Percentiles rank a stretch among this genome's conserved stretches.
These are phyloP conservation scores for Termitomyces titanicus DNA, from an alignment of 768 basidiomycete species.

Conservation along the genomic window DNA sequence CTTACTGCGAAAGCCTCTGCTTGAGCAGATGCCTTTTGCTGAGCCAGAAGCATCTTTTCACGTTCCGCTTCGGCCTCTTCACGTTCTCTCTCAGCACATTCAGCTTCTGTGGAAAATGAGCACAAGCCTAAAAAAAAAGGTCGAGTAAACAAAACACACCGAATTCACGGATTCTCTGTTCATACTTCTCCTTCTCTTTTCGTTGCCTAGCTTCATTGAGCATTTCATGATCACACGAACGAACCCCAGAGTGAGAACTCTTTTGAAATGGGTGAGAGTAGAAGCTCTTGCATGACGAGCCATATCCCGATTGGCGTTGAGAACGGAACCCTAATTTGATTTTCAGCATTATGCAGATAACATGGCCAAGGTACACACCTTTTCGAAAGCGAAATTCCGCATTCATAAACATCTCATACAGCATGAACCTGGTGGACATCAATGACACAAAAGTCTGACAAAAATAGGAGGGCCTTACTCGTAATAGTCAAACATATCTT, in stretches of 20 bases:
- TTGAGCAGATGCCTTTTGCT: slow-evolving; percentile 21
- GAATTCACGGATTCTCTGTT: slow-evolving; percentile 29
- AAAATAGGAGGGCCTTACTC: slow-evolving; percentile 15
- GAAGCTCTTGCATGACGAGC: not conserved
- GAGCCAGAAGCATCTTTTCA: slow-evolving; percentile 21
- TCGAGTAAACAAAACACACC: slow-evolving; percentile 17
- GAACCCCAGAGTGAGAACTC: slow-evolving; percentile 16
- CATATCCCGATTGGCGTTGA: slow-evolving; percentile 12
- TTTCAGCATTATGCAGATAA: not conserved
- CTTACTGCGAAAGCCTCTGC: slow-evolving; percentile 27
- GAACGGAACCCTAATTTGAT: slow-evolving; percentile 25
- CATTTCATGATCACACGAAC: not conserved
- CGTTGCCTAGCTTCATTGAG: slow-evolving; percentile 6
- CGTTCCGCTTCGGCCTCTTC: slow-evolving; percentile 21
- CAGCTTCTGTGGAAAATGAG: slow-evolving; percentile 21
- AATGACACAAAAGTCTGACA: not conserved
- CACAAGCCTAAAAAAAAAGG: not conserved
- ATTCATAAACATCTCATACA: slow-evolving; percentile 27
- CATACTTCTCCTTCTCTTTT: slow-evolving; percentile 27
- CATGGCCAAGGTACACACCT: slow-evolving; percentile 17
- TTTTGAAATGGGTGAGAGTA: slow-evolving; percentile 1
- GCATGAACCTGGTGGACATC: slow-evolving; percentile 27
- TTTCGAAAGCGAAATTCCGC: slow-evolving; percentile 22
- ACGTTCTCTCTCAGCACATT: slow-evolving; percentile 30
- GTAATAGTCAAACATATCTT: slow-evolving; percentile 27